A percentile compares a stretch with the other conserved stretches of the same genome.
These are phyloP conservation scores for Zygosaccharomyces sapae DNA, from an alignment of 1,139 yeast genomes.

Conservation along the genomic window DNA sequence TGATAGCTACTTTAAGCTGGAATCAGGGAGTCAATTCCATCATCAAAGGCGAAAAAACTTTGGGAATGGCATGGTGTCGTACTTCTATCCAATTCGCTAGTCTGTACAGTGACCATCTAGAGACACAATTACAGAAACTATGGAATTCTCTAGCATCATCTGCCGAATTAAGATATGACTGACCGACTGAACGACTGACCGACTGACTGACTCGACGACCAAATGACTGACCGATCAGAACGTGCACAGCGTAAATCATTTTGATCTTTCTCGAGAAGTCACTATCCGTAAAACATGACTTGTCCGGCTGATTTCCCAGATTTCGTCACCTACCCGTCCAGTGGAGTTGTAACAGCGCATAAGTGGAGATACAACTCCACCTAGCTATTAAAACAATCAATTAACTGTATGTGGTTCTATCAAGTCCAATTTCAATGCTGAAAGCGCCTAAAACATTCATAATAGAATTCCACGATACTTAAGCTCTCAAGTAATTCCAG, in stretches of 20 bases:
- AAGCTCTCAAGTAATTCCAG: background rate
- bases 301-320: background rate
- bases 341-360: slow-evolving; percentile 1
- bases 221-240: too few relatives aligned
- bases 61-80: slow-evolving; percentile 23
- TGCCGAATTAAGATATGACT: slow-evolving; percentile 39
- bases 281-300: background rate
- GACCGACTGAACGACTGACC: too few relatives aligned
- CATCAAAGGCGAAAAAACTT: slow-evolving; percentile 16
- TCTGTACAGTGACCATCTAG: slow-evolving; percentile 16
- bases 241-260: too few relatives aligned
- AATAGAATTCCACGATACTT: background rate
- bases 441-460: background rate
- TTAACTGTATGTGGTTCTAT: background rate
- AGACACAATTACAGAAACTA: slow-evolving; percentile 18
- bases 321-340: background rate
- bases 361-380: slow-evolving; percentile 4
- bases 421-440: background rate
- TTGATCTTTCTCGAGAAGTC: background rate
- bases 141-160: slow-evolving; percentile 21
- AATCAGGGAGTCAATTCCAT: slow-evolving; percentile 26
- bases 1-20: slow-evolving; percentile 26
- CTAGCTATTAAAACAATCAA: background rate
- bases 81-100: slow-evolving; percentile 20
- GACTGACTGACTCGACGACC: too few relatives aligned